Percentiles rank a stretch among this genome's conserved stretches.
Conservation (phyloP, 129 eudicot species). For the Daucus carota region DH1_v3.0 NC_030382.2:48668001-48668500, state of each 20-base stretch:
- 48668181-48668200: neutral
- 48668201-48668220: neutral
- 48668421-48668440: too few relatives aligned
- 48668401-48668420: too few relatives aligned
- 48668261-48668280: neutral
- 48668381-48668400: neutral
- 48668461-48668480: neutral
- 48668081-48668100: neutral
- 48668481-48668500: neutral
- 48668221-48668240: neutral
- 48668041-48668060: neutral
- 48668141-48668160: neutral
- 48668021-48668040: neutral
- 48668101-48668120: neutral
- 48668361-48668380: neutral
- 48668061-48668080: neutral
- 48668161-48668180: neutral
- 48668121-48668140: neutral
- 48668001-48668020: neutral
- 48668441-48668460: neutral
- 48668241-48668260: neutral
- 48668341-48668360: neutral
- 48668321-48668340: neutral
- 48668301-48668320: neutral
- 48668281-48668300: neutral